These are phyloP conservation scores for Leccinum broughii DNA, from an alignment of 768 basidiomycete species.

Conservation along the genomic window DNA sequence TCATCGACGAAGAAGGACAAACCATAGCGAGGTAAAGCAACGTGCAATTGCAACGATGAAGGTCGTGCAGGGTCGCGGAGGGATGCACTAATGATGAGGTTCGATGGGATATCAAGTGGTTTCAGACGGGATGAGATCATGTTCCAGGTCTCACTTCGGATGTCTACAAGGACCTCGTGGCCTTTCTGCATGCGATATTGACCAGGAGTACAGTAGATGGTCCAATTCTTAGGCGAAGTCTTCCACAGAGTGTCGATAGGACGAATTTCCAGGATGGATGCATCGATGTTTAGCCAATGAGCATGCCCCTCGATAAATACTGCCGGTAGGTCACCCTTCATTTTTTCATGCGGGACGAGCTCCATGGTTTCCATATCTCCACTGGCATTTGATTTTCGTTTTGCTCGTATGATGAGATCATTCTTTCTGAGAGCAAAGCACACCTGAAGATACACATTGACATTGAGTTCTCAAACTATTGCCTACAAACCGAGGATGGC, in stretches of 20 bases:
- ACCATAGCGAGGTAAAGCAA: slow-evolving; percentile 39
- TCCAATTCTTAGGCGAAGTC: slow-evolving; percentile 23
- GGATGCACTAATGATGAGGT: slow-evolving; percentile 20
- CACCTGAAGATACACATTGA: slow-evolving; percentile 12
- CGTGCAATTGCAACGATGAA: slow-evolving; percentile 17
- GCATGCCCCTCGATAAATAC: slow-evolving; percentile 16
- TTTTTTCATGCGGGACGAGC: slow-evolving; percentile 21
- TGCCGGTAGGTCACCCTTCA: slow-evolving; percentile 25
- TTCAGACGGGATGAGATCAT: slow-evolving; percentile 21
- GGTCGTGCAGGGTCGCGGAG: neutral
- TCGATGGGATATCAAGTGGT: slow-evolving; percentile 10
- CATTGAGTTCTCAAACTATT: neutral
- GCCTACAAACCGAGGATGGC: neutral
- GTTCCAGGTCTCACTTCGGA: slow-evolving; percentile 24
- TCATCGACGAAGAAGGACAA: slow-evolving; percentile 40
- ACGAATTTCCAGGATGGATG: slow-evolving; percentile 25
- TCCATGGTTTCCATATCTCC: slow-evolving; percentile 12
- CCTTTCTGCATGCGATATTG: slow-evolving; percentile 1
- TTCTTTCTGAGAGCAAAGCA: slow-evolving; percentile 21
- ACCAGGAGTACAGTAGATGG: slow-evolving; percentile 8
- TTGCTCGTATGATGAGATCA: slow-evolving; percentile 23
- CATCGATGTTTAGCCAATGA: slow-evolving; percentile 31
- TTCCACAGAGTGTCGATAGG: slow-evolving; percentile 22
- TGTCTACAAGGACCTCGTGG: slow-evolving; percentile 18
- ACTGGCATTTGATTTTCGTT: neutral